Base-by-base conservation (phyloP, 2,329 filamentous ascomycete species). In the Neoascochyta sp. region DNA sequence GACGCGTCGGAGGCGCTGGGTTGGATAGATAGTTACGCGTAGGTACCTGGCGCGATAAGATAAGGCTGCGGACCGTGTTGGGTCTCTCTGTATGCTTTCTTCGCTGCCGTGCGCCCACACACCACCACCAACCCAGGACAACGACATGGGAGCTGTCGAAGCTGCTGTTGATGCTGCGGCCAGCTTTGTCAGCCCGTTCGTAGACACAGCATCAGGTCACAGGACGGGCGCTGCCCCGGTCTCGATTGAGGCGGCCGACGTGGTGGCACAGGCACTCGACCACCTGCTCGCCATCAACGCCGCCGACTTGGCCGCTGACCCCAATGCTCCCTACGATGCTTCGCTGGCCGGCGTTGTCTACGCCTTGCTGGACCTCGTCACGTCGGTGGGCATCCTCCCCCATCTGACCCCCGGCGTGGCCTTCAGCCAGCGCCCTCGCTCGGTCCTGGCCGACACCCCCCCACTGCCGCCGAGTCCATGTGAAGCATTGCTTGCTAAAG, bases 311-410 rank as follows among this genome's bases (percentile, higher is more conserved):
- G 44, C 34, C 10, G 42, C 50, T 23, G 47, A 50, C 23, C 47
- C 52, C 8, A 45, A 61, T 36, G 53, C 56, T n/a, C 59, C 56
- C 4, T 64, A 64, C 32, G 60, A 65, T 43, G 58, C 48, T 16
- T 60, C 58, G 18, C 47, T 64, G 9, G 54, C 62, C 9, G 56
- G 54, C 7, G 48, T 61, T 5, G 54, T 64, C 3, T 65, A 64
- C 31, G 60, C 54, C 4, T 46, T 66, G 7, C 38, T 65, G n/a
- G 63, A 66, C 32, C 34, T 65, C 12, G 34, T 57, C 18, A 45
- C 49, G 4, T 41, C 54, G 4, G 45, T 57, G 16, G 60, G 56
- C 3, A 57, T 66, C 4, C 39, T 64, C 13, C 61, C 62, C 16
- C 46, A 47, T 15, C 38, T 66, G 4, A 58, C 59, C 21, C 24